phyloP scores from a whole-genome alignment of 371 early-diverging fungal species.

The Zopfochytrium polystomum region DNA sequence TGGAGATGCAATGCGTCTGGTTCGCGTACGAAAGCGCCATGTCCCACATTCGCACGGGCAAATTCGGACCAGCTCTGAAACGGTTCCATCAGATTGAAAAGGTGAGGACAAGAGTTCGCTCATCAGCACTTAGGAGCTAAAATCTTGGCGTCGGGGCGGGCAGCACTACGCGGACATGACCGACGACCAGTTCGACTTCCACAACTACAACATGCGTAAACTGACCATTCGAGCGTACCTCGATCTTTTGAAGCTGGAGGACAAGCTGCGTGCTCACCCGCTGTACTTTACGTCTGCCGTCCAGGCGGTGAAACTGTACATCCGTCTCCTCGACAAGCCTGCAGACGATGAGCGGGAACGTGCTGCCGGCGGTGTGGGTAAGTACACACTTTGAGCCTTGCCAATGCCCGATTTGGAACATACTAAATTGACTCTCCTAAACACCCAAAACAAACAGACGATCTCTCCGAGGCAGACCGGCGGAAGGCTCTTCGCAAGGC shows the following conservation, averaged over 20 bases:
- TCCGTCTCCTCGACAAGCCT: slow-evolving; percentile 63
- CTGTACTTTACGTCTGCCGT: slow-evolving; percentile 74
- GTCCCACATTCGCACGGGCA: slow-evolving; percentile 63
- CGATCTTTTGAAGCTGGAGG: slow-evolving; percentile 74
- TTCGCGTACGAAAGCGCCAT: slow-evolving; percentile 74
- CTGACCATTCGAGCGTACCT: slow-evolving; percentile 83
- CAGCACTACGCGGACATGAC: slow-evolving; percentile 71
- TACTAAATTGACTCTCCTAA: too few species aligned
- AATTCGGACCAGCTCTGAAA: slow-evolving; percentile 82
- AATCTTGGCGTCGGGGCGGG: background rate
- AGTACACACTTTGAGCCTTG: too few species aligned
- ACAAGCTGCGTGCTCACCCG: slow-evolving; percentile 65
- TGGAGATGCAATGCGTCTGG: slow-evolving; percentile 91
- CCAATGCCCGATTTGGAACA: too few species aligned
- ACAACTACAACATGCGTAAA: slow-evolving; percentile 88
- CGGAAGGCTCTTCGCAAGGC: slow-evolving; percentile 52
- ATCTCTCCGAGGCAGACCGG: slow-evolving; percentile 41
- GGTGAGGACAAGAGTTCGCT: slow-evolving; percentile 31
- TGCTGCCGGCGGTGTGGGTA: slow-evolving; percentile 14
- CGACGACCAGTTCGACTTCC: slow-evolving; percentile 97
- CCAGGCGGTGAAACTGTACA: slow-evolving; percentile 69
- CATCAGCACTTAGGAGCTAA: background rate
- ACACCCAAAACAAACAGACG: slow-evolving; percentile 12
- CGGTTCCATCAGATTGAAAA: slow-evolving; percentile 77
- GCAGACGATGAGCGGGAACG: slow-evolving; percentile 15